These are phyloP conservation scores for Podaxis sp. DNA, from an alignment of 768 basidiomycete species.

Conservation along the genomic window DNA sequence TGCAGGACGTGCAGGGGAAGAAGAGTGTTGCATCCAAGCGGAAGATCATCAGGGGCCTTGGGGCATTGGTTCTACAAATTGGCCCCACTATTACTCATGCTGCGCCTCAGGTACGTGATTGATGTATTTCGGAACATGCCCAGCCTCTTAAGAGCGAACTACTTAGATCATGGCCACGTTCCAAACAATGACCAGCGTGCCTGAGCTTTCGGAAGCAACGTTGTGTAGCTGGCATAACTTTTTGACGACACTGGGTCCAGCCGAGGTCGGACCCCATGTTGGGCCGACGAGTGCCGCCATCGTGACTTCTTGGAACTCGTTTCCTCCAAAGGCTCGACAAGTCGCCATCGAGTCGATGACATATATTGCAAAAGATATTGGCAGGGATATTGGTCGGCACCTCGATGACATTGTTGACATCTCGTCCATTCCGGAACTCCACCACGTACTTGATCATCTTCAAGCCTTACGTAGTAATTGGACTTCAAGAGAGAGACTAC, in stretches of 20 bases:
- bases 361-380: constrained; percentile 65
- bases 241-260: constrained; percentile 56
- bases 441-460: constrained; percentile 36
- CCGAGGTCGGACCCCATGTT: constrained; percentile 78
- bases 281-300: constrained; percentile 86
- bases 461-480: constrained; percentile 40
- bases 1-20: constrained; percentile 82
- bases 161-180: constrained; percentile 91
- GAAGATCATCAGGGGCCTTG: constrained; percentile 76
- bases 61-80: constrained; percentile 62
- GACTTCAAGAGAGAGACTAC: constrained; percentile 51
- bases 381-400: constrained; percentile 44
- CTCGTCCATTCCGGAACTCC: constrained; percentile 63
- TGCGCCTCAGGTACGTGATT: constrained; percentile 73
- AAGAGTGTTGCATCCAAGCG: constrained; percentile 64
- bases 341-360: constrained; percentile 58
- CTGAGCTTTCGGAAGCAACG: constrained; percentile 73
- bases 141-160: not conserved
- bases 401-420: constrained; percentile 82
- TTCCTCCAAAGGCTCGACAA: constrained; percentile 47
- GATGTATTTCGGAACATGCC: not conserved
- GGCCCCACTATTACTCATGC: constrained; percentile 70
- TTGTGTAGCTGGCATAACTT: constrained; percentile 80
- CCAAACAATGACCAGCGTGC: constrained; percentile 79
- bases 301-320: constrained; percentile 67